phyloP scores from a whole-genome alignment of 2,329 filamentous ascomycete genomes.

The Tolypocladium pustulatum region DNA sequence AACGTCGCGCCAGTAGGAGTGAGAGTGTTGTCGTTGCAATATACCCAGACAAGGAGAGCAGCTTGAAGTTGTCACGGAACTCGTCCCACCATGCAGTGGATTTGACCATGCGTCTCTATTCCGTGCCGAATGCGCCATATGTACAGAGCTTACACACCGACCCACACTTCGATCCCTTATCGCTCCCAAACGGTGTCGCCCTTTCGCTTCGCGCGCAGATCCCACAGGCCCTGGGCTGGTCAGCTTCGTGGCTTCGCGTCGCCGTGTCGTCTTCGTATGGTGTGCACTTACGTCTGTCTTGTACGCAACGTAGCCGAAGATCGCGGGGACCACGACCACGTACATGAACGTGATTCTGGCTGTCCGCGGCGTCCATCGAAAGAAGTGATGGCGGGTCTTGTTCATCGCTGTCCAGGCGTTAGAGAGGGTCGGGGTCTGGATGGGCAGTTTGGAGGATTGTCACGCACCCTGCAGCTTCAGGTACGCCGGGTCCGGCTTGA shows the following conservation, averaged over 20 bases:
- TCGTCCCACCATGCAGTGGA: not conserved
- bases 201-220: conserved; percentile 77
- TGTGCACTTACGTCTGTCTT: conserved; percentile 70
- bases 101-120: conserved; percentile 14
- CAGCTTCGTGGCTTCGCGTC: conserved; percentile 5
- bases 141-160: conserved; percentile 21
- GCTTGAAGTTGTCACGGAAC: not conserved
- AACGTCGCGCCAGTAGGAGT: not conserved
- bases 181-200: conserved; percentile 78
- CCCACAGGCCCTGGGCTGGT: conserved; percentile 63
- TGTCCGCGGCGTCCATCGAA: conserved; percentile 82
- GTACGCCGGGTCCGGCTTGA: conserved; percentile 31
- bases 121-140: conserved; percentile 22
- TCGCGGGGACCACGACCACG: conserved; percentile 58
- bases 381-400: conserved; percentile 82
- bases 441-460: conserved; percentile 3
- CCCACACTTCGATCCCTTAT: conserved; percentile 29
- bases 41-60: conserved; percentile 14
- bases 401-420: conserved; percentile 56
- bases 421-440: conserved; percentile 7
- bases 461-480: conserved; percentile 28
- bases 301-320: conserved; percentile 63
- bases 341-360: conserved; percentile 73
- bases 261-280: not conserved
- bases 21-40: conserved; percentile 5